phyloP scores from a whole-genome alignment of 331 rosid species.

The Acacia concinna region DNA sequence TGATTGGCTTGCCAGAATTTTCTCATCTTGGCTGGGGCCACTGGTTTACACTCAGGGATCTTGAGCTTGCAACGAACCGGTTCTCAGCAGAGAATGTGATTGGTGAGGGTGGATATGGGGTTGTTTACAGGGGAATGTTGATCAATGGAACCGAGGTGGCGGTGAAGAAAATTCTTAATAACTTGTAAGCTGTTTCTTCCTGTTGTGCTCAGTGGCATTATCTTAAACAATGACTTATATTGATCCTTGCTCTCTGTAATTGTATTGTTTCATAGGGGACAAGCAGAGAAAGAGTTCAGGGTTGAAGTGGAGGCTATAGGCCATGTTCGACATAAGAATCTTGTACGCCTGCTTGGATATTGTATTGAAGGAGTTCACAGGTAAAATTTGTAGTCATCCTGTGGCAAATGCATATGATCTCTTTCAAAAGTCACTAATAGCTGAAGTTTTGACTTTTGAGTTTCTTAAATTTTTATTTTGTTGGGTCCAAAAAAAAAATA shows the following conservation, averaged over 20 bases:
- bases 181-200: conserved; percentile 58
- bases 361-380: conserved; percentile 73
- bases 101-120: conserved; percentile 99
- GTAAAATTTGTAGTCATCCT: conserved; percentile 29
- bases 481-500: not conserved
- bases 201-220: not conserved
- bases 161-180: conserved; percentile 90
- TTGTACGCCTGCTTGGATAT: conserved; percentile 91
- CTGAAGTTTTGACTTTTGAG: not conserved
- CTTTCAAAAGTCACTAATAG: not conserved
- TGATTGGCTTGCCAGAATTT: conserved; percentile 83
- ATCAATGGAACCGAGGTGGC: conserved; percentile 94
- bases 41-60: conserved; percentile 96
- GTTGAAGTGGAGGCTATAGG: conserved; percentile 99
- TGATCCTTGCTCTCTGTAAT: conserved; percentile 17
- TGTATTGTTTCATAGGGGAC: conserved; percentile 66
- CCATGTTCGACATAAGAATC: conserved; percentile 93
- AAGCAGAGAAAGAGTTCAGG: conserved; percentile 96
- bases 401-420: not conserved
- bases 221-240: conserved; percentile 16
- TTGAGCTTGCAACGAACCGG: conserved; percentile 76
- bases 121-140: conserved; percentile 81
- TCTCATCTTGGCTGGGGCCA: conserved; percentile 99
- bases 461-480: not conserved
- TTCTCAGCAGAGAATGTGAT: conserved; percentile 75